These are phyloP conservation scores for Camellia lanceoleosa DNA, from an alignment of 148 eudicot genomes.

Conservation along the genomic window DNA sequence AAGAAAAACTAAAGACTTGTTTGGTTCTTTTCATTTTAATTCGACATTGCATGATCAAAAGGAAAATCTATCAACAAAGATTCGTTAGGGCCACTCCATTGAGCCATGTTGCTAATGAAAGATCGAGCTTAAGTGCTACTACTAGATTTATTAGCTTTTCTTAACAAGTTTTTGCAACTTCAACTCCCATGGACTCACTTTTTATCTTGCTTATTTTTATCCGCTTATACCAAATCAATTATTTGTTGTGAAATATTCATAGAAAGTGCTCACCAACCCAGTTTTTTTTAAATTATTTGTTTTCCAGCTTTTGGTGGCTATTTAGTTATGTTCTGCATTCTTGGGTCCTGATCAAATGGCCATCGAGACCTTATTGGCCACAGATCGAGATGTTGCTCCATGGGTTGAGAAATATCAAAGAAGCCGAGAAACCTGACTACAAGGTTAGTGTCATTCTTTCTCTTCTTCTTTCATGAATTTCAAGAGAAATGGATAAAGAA, in stretches of 20 bases:
- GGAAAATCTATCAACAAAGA: too few species aligned
- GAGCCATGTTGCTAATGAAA: too few species aligned
- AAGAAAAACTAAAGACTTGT: not conserved
- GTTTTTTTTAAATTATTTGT: not conserved
- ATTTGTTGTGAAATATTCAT: not conserved
- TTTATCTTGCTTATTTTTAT: not conserved
- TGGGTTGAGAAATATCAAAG: conserved; percentile 98
- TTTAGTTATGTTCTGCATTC: conserved; percentile 97
- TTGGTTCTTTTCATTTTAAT: too few species aligned
- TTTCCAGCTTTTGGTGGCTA: conserved; percentile 26
- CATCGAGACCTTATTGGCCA: conserved; percentile 65
- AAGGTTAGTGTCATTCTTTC: conserved; percentile 43
- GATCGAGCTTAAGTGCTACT: too few species aligned
- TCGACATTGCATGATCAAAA: too few species aligned
- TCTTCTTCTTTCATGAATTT: not conserved
- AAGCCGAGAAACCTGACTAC: conserved; percentile 97
- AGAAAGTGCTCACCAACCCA: not conserved
- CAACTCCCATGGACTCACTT: not conserved
- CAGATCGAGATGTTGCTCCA: conserved; percentile 77
- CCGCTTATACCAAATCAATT: too few species aligned
- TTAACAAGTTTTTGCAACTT: too few species aligned
- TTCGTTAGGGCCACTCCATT: too few species aligned
- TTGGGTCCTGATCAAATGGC: conserved; percentile 92
- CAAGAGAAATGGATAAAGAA: not conserved
- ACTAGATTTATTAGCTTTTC: too few species aligned